Evolutionary conservation across 495 filamentous ascomycete genomes (phyloP), one percentile per base, ranked within the genome.

Genomic region (Aspergillus baeticus): DNA sequence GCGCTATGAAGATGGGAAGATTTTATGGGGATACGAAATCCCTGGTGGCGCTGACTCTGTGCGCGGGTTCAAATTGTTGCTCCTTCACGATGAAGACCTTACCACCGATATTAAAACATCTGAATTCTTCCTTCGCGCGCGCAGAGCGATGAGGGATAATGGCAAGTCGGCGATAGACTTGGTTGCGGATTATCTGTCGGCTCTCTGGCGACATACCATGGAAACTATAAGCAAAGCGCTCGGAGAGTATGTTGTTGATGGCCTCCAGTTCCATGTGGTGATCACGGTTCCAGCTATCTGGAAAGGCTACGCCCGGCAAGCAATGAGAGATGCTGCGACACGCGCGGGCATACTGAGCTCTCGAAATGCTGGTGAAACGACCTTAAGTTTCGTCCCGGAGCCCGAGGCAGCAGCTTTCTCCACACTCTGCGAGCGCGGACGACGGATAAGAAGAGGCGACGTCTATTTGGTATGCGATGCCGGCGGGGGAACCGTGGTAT

Each of bases 401-500:
- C 51, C 51, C 1, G 51, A 54, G 39, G 51, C 51, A 1, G 51
- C 51, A 18, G 51, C 51, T 11, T 41, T 54, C 10, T 54, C 51
- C 14, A 54, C 51, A 0, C 51, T 54, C 20, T 54, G 51, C 21
- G 51, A 54, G 39, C 51, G 37, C 22, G 51, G 41, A 4, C 26
- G 51, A 5, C 26, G 51, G 10, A 17, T 41, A 13, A 54, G 37
- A 15, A 44, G 35, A 10, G 39, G 51, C 1, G 51, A 54, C 26
- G 39, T 54, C 11, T 54, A 45, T 45, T 39, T 54, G 8, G 45
- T 54, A 13, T 54, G 51, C 23, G 51, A 54, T 45, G 51, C 51
- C n/a, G 51, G 51, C 2, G 51, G 51, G 2, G 51, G 51, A 8
- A 54, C 51, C 1, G 51, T 54, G 39, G 50, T 52, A 42, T 41